Evolutionary conservation across 1,139 yeast species (phyloP), one percentile per base, ranked within the genome.

Genomic region (Kurtzmaniella quercitrusa): DNA sequence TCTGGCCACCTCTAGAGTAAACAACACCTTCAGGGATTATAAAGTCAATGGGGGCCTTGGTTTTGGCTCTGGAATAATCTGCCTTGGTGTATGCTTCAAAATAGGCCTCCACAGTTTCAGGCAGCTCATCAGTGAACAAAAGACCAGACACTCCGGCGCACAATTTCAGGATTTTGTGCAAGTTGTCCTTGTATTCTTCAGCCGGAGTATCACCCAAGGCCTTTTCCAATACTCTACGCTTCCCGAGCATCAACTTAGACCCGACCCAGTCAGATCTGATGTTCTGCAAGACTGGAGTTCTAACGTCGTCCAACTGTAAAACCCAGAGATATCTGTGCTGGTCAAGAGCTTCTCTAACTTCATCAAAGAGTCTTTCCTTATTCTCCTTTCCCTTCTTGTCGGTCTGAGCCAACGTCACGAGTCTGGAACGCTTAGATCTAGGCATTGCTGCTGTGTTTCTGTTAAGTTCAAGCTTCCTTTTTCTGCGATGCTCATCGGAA

Each of bases 321-420:
- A 90, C 85, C 93, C 96, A 93, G 40, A 81, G 83, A 65, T 82
- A 88, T 58, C 80, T 79, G 67, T 70, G 85, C 42, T 78, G 73
- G 57, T 93, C 98, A 48, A 93, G 77, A 18, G 86, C 82, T 50
- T 77, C 77, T 68, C 96, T 82, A 45, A 93, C 85, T 52, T 90
- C 96, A 59, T 90, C 96, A 52, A 43, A 93, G 55, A 91, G 82
- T 60, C 93, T 77, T 56, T 82, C 93, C 65, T 93, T 93, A 66
- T 90, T 91, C 56, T 89, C 97, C 54, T 84, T 83, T 44, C 96
- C 96, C 65, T 93, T 93, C 68, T 90, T 93, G 53, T 90, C 97
- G 49, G 98, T 91, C 63, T 91, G 93, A 34, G 98, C 93, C 56
- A 93, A 75, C n/a, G 98, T 88, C 49, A 93, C 95, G 57, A 87